Base-by-base conservation (phyloP, 257 asterid genomes). In the Fraxinus cuspidata region DNA sequence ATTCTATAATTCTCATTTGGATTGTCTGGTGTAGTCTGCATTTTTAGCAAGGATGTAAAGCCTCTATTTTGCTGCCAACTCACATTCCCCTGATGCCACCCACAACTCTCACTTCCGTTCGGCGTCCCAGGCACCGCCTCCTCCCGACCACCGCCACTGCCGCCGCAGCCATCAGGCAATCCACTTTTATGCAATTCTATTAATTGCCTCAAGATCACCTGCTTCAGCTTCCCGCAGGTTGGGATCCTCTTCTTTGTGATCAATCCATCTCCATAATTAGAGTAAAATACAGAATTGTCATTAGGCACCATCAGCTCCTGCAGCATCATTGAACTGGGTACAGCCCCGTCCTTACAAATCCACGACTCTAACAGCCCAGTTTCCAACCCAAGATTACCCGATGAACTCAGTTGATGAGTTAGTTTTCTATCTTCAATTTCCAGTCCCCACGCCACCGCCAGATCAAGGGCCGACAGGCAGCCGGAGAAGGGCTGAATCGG, bases 401-500 rank as follows among this genome's bases (percentile, higher is more conserved):
- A 47, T 47, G 56, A 47, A 47, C 56, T 47, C 56, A 47, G n/a
- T 15, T 47, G 56, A 15, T 15, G 56, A 15, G 21, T 51, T 84
- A 84, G 65, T 82, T 85, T 51, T 86, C 87, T 74, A 79, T 47
- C 56, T 47, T 47, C 56, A 68, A 94, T 84, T 70, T 87, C 91
- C 84, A 94, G 77, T 34, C 96, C 98, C 98, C 97, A 94, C 63
- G 86, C 84, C 16, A 90, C 79, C 35, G 99, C 99, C 68, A 94
- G 78, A 68, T 90, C 92, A 6, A 79, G 71, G 1, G 87, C 86
- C 60, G 94, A 77, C 5, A 97, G 98, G 29, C 95, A 89, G 0
- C 97, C 99, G 2, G 96, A 79, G 76, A 92, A 88, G 0, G 89
- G 92, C 32, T 90, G 91, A 32, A 90, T 64, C 1, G 96, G 91